Evolutionary conservation across 257 asterid species (phyloP).

Genomic region (Misopates orontium): DNA sequence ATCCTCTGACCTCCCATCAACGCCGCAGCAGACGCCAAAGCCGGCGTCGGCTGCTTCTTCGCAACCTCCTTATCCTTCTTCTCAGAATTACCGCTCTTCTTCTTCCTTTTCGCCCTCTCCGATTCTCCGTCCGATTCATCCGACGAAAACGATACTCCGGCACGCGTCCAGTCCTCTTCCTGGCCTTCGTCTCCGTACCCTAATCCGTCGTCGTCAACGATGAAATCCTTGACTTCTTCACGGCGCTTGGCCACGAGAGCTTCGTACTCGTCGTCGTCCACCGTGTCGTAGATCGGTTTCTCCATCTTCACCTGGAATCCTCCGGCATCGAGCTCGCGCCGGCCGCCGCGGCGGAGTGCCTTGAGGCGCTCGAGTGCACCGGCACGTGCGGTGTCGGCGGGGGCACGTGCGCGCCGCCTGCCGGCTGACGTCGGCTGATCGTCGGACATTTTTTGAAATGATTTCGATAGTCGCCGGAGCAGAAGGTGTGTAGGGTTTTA

Average conservation of each 20-base stretch:
- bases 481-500: background rate
- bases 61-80: constrained; percentile 53
- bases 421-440: constrained; percentile 59
- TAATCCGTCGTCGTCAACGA: constrained; percentile 82
- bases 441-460: constrained; percentile 51
- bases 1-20: constrained; percentile 88
- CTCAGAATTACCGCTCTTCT: constrained; percentile 43
- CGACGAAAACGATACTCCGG: constrained; percentile 57
- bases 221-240: constrained; percentile 66
- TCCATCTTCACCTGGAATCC: constrained; percentile 74
- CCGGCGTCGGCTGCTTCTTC: constrained; percentile 63
- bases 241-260: constrained; percentile 85
- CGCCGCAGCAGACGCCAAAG: constrained; percentile 63
- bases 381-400: constrained; percentile 51
- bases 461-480: background rate
- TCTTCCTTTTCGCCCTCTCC: constrained; percentile 64
- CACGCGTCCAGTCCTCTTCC: constrained; percentile 88
- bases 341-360: constrained; percentile 65
- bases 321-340: constrained; percentile 50
- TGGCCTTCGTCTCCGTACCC: constrained; percentile 96
- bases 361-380: constrained; percentile 73
- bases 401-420: constrained; percentile 61
- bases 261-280: constrained; percentile 84
- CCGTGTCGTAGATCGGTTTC: constrained; percentile 73
- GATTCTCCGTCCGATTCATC: constrained; percentile 74